Conservation (phyloP, 139 green algal genomes). For the Chlamydomonas schloesseri region DNA sequence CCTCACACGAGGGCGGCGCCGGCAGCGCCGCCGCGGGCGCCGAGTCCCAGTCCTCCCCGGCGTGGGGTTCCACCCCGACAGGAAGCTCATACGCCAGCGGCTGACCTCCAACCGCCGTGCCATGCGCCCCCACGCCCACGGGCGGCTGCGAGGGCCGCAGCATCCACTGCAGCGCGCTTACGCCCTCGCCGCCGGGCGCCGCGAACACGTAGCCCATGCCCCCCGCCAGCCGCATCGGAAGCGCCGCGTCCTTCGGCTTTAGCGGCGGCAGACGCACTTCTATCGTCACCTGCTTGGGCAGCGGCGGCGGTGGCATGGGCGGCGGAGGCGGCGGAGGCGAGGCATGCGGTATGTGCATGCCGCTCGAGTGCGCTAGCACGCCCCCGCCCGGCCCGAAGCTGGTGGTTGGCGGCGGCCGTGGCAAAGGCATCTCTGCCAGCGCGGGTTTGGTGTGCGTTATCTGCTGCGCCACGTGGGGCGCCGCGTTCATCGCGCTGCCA, state of each 20-base stretch:
- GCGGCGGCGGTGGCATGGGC: neutral
- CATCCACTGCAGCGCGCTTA: slow-evolving; percentile 41
- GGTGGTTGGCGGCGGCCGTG: too few species aligned
- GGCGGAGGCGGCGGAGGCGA: neutral
- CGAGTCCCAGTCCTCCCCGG: slow-evolving; percentile 45
- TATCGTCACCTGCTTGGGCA: slow-evolving; percentile 13
- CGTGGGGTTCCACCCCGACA: neutral
- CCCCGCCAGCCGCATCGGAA: slow-evolving; percentile 21
- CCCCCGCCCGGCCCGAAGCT: too few species aligned
- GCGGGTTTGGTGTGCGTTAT: too few species aligned
- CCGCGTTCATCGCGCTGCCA: too few species aligned
- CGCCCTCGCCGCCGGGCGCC: slow-evolving; percentile 13
- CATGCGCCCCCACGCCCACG: neutral
- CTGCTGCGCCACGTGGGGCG: too few species aligned
- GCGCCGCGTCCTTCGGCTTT: slow-evolving; percentile 15
- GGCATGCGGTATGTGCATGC: neutral
- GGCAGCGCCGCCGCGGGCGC: slow-evolving; percentile 39
- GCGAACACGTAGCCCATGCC: slow-evolving; percentile 33
- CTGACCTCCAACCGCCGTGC: neutral
- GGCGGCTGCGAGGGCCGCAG: neutral
- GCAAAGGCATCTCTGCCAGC: too few species aligned
- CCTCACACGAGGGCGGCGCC: neutral
- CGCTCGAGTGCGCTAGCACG: too few species aligned
- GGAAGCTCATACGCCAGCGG: slow-evolving; percentile 12
- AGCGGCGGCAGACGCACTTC: slow-evolving; percentile 50